phyloP scores from a whole-genome alignment of 2,329 filamentous ascomycete genomes.

The Dothidotthia symphoricarpi region DNA sequence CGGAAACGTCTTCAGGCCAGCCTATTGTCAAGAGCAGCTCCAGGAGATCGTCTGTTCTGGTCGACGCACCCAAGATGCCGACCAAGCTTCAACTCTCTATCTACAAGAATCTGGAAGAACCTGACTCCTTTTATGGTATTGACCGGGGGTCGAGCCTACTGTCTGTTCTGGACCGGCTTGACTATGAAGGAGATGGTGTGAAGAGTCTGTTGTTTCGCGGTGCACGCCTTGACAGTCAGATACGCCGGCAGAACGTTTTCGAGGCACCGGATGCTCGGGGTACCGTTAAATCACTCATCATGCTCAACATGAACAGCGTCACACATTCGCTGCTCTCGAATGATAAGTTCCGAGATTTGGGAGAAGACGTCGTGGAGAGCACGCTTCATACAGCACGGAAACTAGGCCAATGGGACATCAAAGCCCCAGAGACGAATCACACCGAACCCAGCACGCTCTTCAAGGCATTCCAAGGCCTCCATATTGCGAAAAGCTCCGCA shows the following conservation, averaged over 20 bases:
- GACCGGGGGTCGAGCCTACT: conserved; percentile 72
- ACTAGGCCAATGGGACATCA: conserved; percentile 89
- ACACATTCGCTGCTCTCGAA: conserved; percentile 75
- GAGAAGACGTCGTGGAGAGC: conserved; percentile 62
- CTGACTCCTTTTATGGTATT: conserved; percentile 92
- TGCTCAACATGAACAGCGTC: conserved; percentile 79
- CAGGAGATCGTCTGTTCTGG: conserved; percentile 60
- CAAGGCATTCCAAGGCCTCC: conserved; percentile 75
- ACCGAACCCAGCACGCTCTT: conserved; percentile 71
- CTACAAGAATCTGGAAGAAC: conserved; percentile 91
- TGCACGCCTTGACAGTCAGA: conserved; percentile 83
- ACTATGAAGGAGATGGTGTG: conserved; percentile 83
- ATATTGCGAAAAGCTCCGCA: conserved; percentile 60
- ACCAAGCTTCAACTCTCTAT: conserved; percentile 73
- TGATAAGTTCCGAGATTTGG: conserved; percentile 60
- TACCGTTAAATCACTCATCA: conserved; percentile 73
- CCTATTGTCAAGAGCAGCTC: conserved; percentile 49
- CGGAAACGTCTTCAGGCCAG: conserved; percentile 68
- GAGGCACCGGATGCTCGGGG: conserved; percentile 63
- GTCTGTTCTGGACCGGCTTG: conserved; percentile 76
- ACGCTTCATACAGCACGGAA: conserved; percentile 78
- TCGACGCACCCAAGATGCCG: conserved; percentile 50
- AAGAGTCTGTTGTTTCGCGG: conserved; percentile 89
- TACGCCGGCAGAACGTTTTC: conserved; percentile 60
- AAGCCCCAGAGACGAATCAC: conserved; percentile 62